Evolutionary conservation across 2,329 filamentous ascomycete genomes (phyloP), one percentile per base, ranked within the genome.

Genomic region (Macrophomina pseudophaseolina): DNA sequence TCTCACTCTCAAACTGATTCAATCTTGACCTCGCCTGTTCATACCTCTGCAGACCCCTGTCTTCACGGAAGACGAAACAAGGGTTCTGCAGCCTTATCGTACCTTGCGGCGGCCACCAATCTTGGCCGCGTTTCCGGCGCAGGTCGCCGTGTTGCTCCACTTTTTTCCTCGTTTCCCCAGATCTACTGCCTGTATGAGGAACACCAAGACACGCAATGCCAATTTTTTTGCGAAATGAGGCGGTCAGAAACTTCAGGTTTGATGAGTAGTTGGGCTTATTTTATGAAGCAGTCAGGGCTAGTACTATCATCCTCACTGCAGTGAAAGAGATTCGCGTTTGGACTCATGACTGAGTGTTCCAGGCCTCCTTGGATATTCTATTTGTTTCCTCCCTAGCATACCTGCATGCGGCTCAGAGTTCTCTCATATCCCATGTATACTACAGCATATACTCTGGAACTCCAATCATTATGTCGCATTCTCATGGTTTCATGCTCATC

Each of bases 11-110:
- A 11, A 16, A 7, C 9, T 48, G 44, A 7, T n/a, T 5, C 44
- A 48, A 18, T 40, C 38, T 40, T 14, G 7, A 40, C 38, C 14
- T 40, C 38, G 38, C 23, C 23, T 32, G 28, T 30, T 7, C 23
- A 52, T 32, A 12, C 23, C 28, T 28, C 48, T 32, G 9, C 14
- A 30, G 23, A 12, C 30, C 51, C 28, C 30, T 53, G 28, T 30
- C 14, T 6, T 3, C 30, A 30, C 49, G 30, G 42, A 33, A 28
- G 30, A 8, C 28, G 51, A 16, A 53, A 35, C 51, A 53, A 53
- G 51, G 51, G 30, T 18, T 38, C 51, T 35, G 48, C 51, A 53
- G 51, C 51, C 51, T 53, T 53, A 53, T 53, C 51, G 51, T 53
- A 35, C 30, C 51, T 53, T 35, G 28, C 51, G 51, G 51, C 30